Evolutionary conservation across 1,139 yeast species (phyloP), one percentile per base, ranked within the genome.

Genomic region (Taphrina wiesneri): DNA sequence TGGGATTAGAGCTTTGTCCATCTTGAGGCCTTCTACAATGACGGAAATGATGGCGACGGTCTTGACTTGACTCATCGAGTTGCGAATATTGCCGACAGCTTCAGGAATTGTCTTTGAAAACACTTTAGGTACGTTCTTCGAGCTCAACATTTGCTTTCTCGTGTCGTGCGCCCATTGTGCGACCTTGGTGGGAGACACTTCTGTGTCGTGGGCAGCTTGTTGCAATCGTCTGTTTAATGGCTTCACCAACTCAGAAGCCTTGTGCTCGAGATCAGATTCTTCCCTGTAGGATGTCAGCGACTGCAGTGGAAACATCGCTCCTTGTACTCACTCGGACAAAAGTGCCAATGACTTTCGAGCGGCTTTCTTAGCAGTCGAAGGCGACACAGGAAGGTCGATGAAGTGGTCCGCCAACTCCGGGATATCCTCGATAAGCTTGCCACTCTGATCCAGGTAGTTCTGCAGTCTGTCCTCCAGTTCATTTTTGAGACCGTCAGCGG

Each of bases 121-220:
- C 11, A 32, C 56, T n/a, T 28, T 51, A 28, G 64, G 57, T 39
- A 60, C 36, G 26, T 51, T 49, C 30, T 51, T 26, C 13, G 56
- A 19, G 30, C 41, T 34, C 41, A 60, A 39, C 19, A 51, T 28
- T 26, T 51, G 56, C 39, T 30, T 51, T 30, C 28, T 51, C 57
- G 49, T 49, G 41, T 60, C 57, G 41, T 60, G 39, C 41, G 64
- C 64, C 64, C 64, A 60, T 26, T 49, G 57, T 4, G 64, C 64
- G 26, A 60, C 64, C 32, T 60, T 60, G 26, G 64, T 32, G 4
- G 64, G 64, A 41, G 64, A 60, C 2, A 60, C 43, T 32, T 60
- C 64, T 4, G 47, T 25, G 19, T 59, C 63, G 23, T 59, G 56
- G 15, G 64, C 54, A 15, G 52, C 64, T 17, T 51, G 34, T 25